Base-by-base conservation (phyloP, 805 yeast species). In the Sporopachydermia quercuum region DNA sequence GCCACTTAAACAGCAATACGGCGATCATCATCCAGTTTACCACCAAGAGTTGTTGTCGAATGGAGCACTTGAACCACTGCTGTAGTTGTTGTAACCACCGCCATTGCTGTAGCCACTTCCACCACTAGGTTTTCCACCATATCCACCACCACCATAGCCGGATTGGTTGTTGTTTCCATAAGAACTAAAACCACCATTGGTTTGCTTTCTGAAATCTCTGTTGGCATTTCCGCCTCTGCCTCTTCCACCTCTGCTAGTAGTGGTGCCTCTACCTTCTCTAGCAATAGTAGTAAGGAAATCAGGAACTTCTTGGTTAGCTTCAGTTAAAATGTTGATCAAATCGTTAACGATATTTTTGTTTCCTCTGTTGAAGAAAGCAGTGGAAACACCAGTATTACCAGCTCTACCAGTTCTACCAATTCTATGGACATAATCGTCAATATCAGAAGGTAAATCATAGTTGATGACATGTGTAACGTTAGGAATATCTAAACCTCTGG, bases 401-500 rank as follows among this genome's bases (percentile, higher is more conserved):
- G 99, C 99, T 78, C 99, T 91, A 67, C 98, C 99, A 57, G 99
- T 91, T 78, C 98, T 89, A 76, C 98, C 98, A 60, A 91, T 91
- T 71, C 98, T 83, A 71, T 91, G 98, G 44, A 91, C 98, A 60
- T 91, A 91, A 65, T 91, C 98, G 63, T 91, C 98, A 56, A 91
- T 82, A 63, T 91, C 97, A 58, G 80, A 70, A 61, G 98, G 98
- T 61, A 91, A 71, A 61, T 91, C 98, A 62, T 81, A 91, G 75
- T 91, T 91, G 66, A 91, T 80, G 57, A 91, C 98, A 60, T 89
- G 97, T 38, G 93, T 80, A 53, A 91, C 98, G 61, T 91, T 91
- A 61, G 98, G 97, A 71, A 91, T 91, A 75, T 91, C 98, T 65
- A 91, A 76, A 72, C 98, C 98, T 79, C 98, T 85, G 44, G 97